Evolutionary conservation across 805 yeast species (phyloP), one percentile per base, ranked within the genome.

Genomic region (Yarrowia yakushimensis): DNA sequence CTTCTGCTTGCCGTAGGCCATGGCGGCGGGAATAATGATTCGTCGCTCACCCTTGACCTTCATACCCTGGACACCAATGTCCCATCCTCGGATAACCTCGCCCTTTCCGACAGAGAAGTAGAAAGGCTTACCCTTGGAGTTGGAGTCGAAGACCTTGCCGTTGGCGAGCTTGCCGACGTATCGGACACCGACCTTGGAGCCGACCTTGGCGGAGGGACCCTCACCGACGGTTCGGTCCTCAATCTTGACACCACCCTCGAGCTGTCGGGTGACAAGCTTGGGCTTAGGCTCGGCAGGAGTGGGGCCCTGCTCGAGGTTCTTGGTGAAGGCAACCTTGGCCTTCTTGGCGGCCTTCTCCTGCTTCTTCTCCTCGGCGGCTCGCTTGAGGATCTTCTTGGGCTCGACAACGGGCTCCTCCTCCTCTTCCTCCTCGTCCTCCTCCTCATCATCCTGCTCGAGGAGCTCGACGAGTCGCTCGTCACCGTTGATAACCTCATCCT

Each of bases 41-140:
- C 98, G 86, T 83, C 99, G 92, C 83, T 94, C 99, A 74, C 98
- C 98, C 72, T 97, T 97, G 73, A 90, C 96, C 63, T 96, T 85
- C 97, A 94, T 92, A 75, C 98, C 98, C 64, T 93, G 91, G 71
- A 94, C 94, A 82, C 99, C 99, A 72, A 93, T 83, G 75, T 94
- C 99, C 90, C 97, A 94, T 68, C 98, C 99, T 77, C 90, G 90
- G 81, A 94, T 94, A 69, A 96, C 97, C 79, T 94, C 99, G 74
- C 98, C 99, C 76, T 87, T 88, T 72, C 99, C 99, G 70, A 94
- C 83, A 66, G 83, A 84, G 78, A 94, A 94, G 67, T 78, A 77
- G 77, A 94, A 94, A 72, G 99, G 99, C 81, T 90, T 93, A 72
- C 99, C 99, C 68, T 86, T 82, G 69, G 97, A 90, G 85, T 94